Evolutionary conservation across 345 rosid species (phyloP), one percentile per base, ranked within the genome.

Genomic region (Barbarea vulgaris): DNA sequence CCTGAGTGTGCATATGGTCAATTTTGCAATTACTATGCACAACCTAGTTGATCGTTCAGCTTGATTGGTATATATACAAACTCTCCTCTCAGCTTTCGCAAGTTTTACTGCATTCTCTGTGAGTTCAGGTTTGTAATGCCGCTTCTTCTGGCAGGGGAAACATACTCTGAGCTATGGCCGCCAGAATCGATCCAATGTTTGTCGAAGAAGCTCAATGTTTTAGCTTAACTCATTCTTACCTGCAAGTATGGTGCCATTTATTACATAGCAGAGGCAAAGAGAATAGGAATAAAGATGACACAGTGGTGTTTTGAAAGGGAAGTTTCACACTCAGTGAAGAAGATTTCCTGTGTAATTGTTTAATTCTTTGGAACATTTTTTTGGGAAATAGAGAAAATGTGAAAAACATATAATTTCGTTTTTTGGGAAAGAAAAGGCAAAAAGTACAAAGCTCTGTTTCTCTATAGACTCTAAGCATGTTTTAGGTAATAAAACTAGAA

Each of bases 271-370:
- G 58, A 73, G 50, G 64, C 48, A 64, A 63, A 64, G 74, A 31
- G 77, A 65, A 66, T 22, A 60, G 73, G 69, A 78, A 78, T 78
- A 78, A 78, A 78, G 62, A 24, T 27, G 69, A 59, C 56, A 72
- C 73, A 27, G 66, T 37, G 57, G 63, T 65, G 75, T 62, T 55
- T 41, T 63, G 42, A 58, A 33, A 67, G 18, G 24, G 51, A 69
- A 62, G 25, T 60, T 76, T 76, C 54, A 67, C 59, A 42, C 33
- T 53, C 27, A 51, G 59, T 36, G 44, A 69, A 54, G 64, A 55
- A 74, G 64, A 39, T 52, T 34, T 68, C 65, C 17, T 62, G 19
- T 72, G 61, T 72, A 69, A 59, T 74, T 59, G 64, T 66, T 78
- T 59, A 33, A 78, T 78, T 78, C 77, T 51, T 78, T 72, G 31